Percentiles rank a stretch among this genome's conserved stretches.
These are phyloP conservation scores for Harrya chromipes DNA, from an alignment of 768 basidiomycete genomes.

Conservation along the genomic window DNA sequence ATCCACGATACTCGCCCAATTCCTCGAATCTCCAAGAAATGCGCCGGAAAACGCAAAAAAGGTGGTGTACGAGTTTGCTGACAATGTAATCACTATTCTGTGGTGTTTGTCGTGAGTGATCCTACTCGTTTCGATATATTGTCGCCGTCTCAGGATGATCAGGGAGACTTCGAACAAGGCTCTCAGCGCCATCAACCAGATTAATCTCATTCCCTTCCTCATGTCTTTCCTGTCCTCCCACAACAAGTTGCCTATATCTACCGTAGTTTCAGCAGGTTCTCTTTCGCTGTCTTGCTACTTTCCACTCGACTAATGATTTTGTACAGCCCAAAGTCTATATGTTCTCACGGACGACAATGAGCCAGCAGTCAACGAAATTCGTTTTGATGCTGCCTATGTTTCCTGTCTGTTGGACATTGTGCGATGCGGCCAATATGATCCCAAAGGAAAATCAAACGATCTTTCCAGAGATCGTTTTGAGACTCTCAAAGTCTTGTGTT, in stretches of 20 bases:
- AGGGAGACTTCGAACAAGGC: slow-evolving; percentile 95
- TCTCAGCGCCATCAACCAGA: slow-evolving; percentile 69
- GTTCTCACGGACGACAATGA: slow-evolving; percentile 90
- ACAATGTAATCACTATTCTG: slow-evolving; percentile 87
- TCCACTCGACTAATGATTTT: background rate
- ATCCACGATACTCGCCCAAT: slow-evolving; percentile 65
- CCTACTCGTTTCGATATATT: background rate
- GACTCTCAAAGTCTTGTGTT: slow-evolving; percentile 62
- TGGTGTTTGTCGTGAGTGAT: slow-evolving; percentile 93
- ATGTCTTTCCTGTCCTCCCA: slow-evolving; percentile 84
- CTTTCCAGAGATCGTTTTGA: slow-evolving; percentile 45
- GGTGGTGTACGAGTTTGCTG: slow-evolving; percentile 82
- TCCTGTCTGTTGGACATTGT: slow-evolving; percentile 65
- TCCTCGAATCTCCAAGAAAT: slow-evolving; percentile 56
- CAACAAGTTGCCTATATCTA: slow-evolving; percentile 62
- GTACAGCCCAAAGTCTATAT: slow-evolving; percentile 84
- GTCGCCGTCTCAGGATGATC: slow-evolving; percentile 24
- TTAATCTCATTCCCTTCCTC: slow-evolving; percentile 76
- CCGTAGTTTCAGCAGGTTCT: slow-evolving; percentile 80
- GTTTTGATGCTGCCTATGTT: slow-evolving; percentile 56
- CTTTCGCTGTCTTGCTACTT: background rate
- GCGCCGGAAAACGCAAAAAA: slow-evolving; percentile 68
- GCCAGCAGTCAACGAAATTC: slow-evolving; percentile 65
- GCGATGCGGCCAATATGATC: slow-evolving; percentile 31
- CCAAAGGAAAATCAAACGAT: slow-evolving; percentile 42